phyloP scores from a whole-genome alignment of 257 asterid genomes.

The Gynochthodes officinalis region DNA sequence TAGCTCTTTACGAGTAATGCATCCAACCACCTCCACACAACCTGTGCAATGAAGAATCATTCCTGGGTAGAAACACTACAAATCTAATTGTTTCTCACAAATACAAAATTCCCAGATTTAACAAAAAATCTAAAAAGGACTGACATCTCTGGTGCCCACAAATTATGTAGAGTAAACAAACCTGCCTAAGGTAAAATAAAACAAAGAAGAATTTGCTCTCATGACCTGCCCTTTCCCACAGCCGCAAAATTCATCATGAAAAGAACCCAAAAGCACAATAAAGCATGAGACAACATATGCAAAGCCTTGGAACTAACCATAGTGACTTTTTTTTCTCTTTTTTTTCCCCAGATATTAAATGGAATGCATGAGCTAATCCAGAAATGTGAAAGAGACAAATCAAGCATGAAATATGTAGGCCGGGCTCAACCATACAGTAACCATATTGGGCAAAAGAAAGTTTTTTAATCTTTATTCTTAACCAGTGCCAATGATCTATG shows the following conservation, averaged over 20 bases:
- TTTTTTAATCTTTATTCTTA: neutral
- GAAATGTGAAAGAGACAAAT: neutral
- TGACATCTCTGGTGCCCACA: too few relatives aligned
- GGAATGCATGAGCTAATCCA: neutral
- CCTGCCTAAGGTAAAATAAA: too few relatives aligned
- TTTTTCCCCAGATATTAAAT: neutral
- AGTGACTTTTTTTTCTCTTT: too few relatives aligned
- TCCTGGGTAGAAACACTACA: neutral
- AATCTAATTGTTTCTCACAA: neutral
- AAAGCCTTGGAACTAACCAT: too few relatives aligned
- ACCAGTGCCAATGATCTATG: neutral
- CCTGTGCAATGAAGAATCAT: slow-evolving; percentile 39
- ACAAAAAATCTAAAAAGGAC: neutral
- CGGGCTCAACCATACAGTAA: neutral
- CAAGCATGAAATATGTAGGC: neutral
- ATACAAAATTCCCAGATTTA: neutral
- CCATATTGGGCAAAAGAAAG: neutral
- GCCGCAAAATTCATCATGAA: too few relatives aligned
- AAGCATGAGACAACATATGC: neutral
- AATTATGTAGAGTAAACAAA: too few relatives aligned
- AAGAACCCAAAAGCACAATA: neutral
- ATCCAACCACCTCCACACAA: slow-evolving; percentile 86
- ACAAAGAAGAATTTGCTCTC: too few relatives aligned
- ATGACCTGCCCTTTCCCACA: too few relatives aligned
- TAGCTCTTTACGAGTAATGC: slow-evolving; percentile 72